These are phyloP conservation scores for Aechmea fasciata DNA, from an alignment of 176 grass and related monocot species.

Conservation along the genomic window DNA sequence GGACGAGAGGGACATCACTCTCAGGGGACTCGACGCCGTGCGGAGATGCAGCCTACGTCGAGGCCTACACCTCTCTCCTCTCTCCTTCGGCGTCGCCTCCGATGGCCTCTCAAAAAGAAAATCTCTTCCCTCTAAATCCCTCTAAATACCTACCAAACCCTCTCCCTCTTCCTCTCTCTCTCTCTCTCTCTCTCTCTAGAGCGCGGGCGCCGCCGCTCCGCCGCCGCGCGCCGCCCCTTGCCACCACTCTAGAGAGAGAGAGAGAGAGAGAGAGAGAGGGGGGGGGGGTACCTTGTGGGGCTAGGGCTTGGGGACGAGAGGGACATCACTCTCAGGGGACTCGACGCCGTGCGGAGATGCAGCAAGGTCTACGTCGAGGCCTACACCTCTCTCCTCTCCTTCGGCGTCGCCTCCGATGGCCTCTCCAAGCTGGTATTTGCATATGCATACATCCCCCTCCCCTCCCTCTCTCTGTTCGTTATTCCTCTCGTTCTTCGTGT, in stretches of 20 bases:
- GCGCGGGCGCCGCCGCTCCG: too few relatives aligned
- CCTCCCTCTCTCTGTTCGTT: background rate
- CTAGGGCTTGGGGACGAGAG: slow-evolving; percentile 78
- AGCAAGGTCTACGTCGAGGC: slow-evolving; percentile 83
- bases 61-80: slow-evolving; percentile 95
- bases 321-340: slow-evolving; percentile 80
- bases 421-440: slow-evolving; percentile 50
- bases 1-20: slow-evolving; percentile 84
- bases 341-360: slow-evolving; percentile 63
- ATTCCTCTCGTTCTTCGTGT: slow-evolving; percentile 18
- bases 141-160: too few relatives aligned
- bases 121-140: too few relatives aligned
- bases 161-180: too few relatives aligned
- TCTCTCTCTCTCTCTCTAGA: too few relatives aligned
- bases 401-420: slow-evolving; percentile 65
- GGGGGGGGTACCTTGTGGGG: slow-evolving; percentile 54
- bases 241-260: too few relatives aligned
- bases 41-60: slow-evolving; percentile 62
- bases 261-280: too few relatives aligned
- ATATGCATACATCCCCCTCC: background rate
- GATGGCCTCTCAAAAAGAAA: slow-evolving; percentile 53
- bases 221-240: too few relatives aligned
- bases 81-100: slow-evolving; percentile 64
- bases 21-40: slow-evolving; percentile 73
- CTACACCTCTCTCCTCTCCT: slow-evolving; percentile 84